Conservation (phyloP, 2,329 filamentous ascomycete species). For the Arthrobotrys iridis region DNA sequence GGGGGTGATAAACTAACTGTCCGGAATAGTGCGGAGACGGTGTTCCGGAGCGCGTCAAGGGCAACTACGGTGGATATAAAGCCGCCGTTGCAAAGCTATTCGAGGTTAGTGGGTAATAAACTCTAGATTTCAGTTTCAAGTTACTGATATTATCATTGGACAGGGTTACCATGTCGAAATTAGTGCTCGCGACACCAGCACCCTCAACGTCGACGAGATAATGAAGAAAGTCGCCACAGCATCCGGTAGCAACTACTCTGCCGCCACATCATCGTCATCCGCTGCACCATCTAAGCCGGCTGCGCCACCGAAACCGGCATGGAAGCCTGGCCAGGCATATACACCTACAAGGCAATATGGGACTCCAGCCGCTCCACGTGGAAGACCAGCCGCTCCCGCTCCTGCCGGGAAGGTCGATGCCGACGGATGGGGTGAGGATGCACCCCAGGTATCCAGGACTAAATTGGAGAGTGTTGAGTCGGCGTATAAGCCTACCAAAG, state of each 20-base stretch:
- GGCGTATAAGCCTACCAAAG: constrained; percentile 94
- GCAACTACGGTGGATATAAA: constrained; percentile 96
- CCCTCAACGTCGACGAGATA: constrained; percentile 86
- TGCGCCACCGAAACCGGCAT: constrained; percentile 71
- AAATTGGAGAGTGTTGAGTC: constrained; percentile 91
- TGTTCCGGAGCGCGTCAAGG: constrained; percentile 97
- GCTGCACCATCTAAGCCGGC: constrained; percentile 66
- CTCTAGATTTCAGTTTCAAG: constrained; percentile 30
- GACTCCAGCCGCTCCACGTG: constrained; percentile 60
- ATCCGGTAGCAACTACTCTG: constrained; percentile 92
- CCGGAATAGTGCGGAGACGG: constrained; percentile 81
- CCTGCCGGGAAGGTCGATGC: constrained; percentile 72
- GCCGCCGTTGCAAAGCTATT: constrained; percentile 89
- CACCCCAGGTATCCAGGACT: constrained; percentile 85
- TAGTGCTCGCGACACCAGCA: constrained; percentile 88
- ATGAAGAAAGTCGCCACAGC: constrained; percentile 94
- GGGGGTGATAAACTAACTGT: constrained; percentile 26
- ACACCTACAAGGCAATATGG: constrained; percentile 75
- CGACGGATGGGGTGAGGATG: constrained; percentile 95
- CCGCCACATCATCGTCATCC: constrained; percentile 67
- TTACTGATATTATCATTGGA: background rate
- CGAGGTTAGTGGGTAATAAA: constrained; percentile 68
- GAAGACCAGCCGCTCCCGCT: constrained; percentile 68
- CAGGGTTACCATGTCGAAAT: constrained; percentile 96
- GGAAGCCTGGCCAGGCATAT: constrained; percentile 90